A percentile compares a stretch with the other conserved stretches of the same genome.
Evolutionary conservation across 805 yeast genomes (phyloP).

Genomic region (Wickerhamomyces strasburgensis): DNA sequence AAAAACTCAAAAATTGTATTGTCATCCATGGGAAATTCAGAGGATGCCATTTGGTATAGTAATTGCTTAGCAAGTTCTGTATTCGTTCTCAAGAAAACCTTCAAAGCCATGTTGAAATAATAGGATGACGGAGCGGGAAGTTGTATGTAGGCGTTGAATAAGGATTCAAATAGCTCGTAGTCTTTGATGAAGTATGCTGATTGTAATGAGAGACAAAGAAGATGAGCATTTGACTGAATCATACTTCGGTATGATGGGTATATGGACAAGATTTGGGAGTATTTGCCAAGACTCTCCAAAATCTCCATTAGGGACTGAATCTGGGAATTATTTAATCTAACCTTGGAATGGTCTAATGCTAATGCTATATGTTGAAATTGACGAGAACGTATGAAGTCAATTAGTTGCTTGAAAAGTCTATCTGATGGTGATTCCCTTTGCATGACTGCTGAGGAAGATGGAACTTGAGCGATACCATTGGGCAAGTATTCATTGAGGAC

Average conservation of each 20-base stretch:
- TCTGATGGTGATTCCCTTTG: neutral
- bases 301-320: neutral
- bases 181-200: conserved; percentile 3
- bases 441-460: too few species aligned
- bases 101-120: conserved; percentile 21
- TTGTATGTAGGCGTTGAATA: conserved; percentile 18
- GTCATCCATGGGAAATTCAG: conserved; percentile 22
- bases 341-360: neutral
- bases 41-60: conserved; percentile 22
- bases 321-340: neutral
- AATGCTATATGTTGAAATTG: neutral
- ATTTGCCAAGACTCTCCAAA: neutral
- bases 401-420: neutral
- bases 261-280: neutral
- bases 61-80: conserved; percentile 25
- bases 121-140: conserved; percentile 4
- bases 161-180: conserved; percentile 15
- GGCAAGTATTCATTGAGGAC: conserved; percentile 1
- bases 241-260: neutral
- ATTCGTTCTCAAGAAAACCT: conserved; percentile 17
- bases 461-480: neutral
- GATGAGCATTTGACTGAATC: neutral
- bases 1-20: conserved; percentile 18
- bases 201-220: conserved; percentile 3
- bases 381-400: neutral